Percentiles rank a stretch among this genome's conserved stretches.
Evolutionary conservation across 2,329 filamentous ascomycete genomes (phyloP).

Genomic region (Neonectria punicea): DNA sequence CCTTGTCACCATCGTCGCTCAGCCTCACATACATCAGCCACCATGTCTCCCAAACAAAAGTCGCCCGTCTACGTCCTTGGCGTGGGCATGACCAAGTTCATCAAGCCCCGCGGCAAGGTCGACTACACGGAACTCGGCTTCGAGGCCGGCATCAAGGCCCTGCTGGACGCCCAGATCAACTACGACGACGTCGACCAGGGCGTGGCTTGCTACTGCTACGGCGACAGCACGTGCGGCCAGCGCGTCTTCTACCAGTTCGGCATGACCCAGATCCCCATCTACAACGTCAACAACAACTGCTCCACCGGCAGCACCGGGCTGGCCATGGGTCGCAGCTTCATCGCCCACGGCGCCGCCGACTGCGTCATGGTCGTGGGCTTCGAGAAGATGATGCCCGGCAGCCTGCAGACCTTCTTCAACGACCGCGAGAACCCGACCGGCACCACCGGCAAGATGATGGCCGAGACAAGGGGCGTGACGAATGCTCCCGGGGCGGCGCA

Average conservation of each 20-base stretch:
- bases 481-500: conserved; percentile 89
- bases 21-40: conserved; percentile 25
- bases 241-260: conserved; percentile 99
- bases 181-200: conserved; percentile 97
- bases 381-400: conserved; percentile 98
- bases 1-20: neutral
- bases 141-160: conserved; percentile 89
- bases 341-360: conserved; percentile 83
- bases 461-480: conserved; percentile 80
- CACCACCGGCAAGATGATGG: conserved; percentile 81
- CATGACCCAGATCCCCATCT: conserved; percentile 95
- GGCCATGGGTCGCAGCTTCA: conserved; percentile 82
- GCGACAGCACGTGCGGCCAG: conserved; percentile 93
- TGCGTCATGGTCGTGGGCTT: conserved; percentile 94
- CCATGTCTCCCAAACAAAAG: conserved; percentile 62
- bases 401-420: conserved; percentile 83
- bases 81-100: conserved; percentile 99
- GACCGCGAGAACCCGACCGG: conserved; percentile 85
- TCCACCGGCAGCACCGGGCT: conserved; percentile 93
- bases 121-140: conserved; percentile 96
- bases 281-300: conserved; percentile 99
- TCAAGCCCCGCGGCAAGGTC: conserved; percentile 93
- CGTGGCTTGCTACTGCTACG: conserved; percentile 98
- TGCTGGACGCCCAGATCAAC: conserved; percentile 87
- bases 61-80: conserved; percentile 85